A percentile compares a stretch with the other conserved stretches of the same genome.
phyloP scores from a whole-genome alignment of 2,329 filamentous ascomycete species.

The Claviceps purpurea region DNA sequence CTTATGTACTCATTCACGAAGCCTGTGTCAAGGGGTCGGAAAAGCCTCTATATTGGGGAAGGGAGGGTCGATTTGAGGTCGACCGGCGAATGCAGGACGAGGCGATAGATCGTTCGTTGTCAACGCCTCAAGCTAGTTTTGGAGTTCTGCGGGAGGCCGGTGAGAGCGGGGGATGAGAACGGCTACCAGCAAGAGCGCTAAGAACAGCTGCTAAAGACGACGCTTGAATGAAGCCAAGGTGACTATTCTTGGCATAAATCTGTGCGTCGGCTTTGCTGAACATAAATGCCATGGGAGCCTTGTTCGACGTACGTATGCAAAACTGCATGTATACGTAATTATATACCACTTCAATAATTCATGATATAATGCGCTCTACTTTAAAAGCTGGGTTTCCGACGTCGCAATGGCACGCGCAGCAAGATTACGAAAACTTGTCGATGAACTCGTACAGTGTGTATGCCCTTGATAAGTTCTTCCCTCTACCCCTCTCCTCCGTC shows the following conservation, averaged over 20 bases:
- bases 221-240: background rate
- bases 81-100: conserved; percentile 56
- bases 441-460: conserved; percentile 28
- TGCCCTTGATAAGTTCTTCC: conserved; percentile 15
- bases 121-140: conserved; percentile 17
- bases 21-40: conserved; percentile 50
- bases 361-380: background rate
- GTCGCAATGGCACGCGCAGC: background rate
- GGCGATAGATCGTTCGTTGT: conserved; percentile 22
- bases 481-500: conserved; percentile 13
- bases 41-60: conserved; percentile 49
- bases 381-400: background rate
- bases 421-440: background rate
- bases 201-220: background rate
- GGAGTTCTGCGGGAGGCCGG: conserved; percentile 33
- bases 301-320: too few relatives aligned
- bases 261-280: too few relatives aligned
- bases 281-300: too few relatives aligned
- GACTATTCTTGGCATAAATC: background rate
- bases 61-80: conserved; percentile 56
- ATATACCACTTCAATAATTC: background rate
- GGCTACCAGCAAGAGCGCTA: background rate
- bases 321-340: background rate
- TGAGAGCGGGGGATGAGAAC: conserved; percentile 26
- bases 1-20: conserved; percentile 63